A percentile compares a stretch with the other conserved stretches of the same genome.
Conservation (phyloP, 352 stramenopile species). For the Pythium apleroticum region DNA sequence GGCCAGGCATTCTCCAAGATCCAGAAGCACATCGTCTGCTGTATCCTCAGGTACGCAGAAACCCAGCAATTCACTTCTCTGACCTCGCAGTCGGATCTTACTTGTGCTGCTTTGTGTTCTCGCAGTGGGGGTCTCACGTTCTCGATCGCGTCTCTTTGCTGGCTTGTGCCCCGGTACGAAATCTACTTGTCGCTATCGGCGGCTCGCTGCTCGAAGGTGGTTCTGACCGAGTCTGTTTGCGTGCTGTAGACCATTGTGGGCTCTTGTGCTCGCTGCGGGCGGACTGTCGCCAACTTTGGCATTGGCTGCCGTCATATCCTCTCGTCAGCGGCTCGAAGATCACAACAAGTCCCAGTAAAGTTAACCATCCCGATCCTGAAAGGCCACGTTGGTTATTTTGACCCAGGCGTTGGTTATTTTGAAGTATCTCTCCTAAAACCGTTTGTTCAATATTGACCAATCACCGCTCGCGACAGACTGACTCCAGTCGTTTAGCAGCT, state of each 20-base stretch:
- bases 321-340: neutral
- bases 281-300: conserved; percentile 35
- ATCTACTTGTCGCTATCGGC: neutral
- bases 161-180: conserved; percentile 49
- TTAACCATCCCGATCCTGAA: conserved; percentile 19
- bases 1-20: conserved; percentile 30
- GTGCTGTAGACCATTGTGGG: conserved; percentile 48
- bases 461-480: conserved; percentile 16
- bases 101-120: neutral
- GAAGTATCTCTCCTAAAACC: conserved; percentile 5
- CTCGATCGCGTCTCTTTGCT: conserved; percentile 42
- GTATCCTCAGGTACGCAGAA: conserved; percentile 17
- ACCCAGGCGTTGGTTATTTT: conserved; percentile 22
- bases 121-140: conserved; percentile 49
- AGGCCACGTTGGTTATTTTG: conserved; percentile 7
- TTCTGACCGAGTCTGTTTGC: neutral
- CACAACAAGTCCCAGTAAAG: conserved; percentile 19
- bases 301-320: conserved; percentile 27
- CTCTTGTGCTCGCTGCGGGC: conserved; percentile 31
- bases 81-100: too few species aligned
- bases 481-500: conserved; percentile 30
- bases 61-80: too few species aligned
- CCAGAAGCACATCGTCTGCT: conserved; percentile 43
- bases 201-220: neutral
- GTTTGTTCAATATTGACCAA: conserved; percentile 24